phyloP scores from a whole-genome alignment of 352 stramenopile species.

The Halophytophthora polymorphica region DNA sequence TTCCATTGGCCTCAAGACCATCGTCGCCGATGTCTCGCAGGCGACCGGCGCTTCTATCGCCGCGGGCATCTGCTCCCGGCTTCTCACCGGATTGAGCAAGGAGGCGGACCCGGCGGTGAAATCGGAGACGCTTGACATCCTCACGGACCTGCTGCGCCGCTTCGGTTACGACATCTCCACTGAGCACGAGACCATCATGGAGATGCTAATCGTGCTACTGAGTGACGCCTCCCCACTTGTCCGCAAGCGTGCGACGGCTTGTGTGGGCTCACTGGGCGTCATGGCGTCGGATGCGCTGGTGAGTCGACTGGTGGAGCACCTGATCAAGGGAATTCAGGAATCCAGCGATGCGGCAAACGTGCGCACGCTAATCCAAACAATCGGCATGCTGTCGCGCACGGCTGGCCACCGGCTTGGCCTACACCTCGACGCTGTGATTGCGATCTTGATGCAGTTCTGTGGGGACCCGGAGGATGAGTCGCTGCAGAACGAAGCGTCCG shows the following conservation, averaged over 20 bases:
- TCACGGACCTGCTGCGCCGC: conserved; percentile 95
- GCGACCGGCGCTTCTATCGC: conserved; percentile 87
- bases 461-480: conserved; percentile 90
- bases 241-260: conserved; percentile 94
- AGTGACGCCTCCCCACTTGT: conserved; percentile 84
- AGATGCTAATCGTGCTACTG: conserved; percentile 82
- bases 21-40: conserved; percentile 92
- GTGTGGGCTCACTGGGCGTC: conserved; percentile 93
- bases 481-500: conserved; percentile 91
- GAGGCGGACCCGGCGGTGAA: conserved; percentile 83
- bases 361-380: conserved; percentile 94
- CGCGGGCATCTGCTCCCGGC: conserved; percentile 55
- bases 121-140: conserved; percentile 95
- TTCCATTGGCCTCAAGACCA: conserved; percentile 97
- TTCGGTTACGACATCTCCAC: conserved; percentile 91
- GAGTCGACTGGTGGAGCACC: conserved; percentile 89
- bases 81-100: conserved; percentile 62
- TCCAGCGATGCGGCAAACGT: conserved; percentile 71
- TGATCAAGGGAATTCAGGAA: conserved; percentile 90
- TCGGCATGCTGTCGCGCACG: conserved; percentile 95
- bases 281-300: conserved; percentile 95
- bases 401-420: conserved; percentile 94
- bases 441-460: conserved; percentile 95
- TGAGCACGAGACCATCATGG: conserved; percentile 90
- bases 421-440: conserved; percentile 95